Evolutionary conservation across 139 green algal genomes (phyloP).

Genomic region (Asterochloris erici): DNA sequence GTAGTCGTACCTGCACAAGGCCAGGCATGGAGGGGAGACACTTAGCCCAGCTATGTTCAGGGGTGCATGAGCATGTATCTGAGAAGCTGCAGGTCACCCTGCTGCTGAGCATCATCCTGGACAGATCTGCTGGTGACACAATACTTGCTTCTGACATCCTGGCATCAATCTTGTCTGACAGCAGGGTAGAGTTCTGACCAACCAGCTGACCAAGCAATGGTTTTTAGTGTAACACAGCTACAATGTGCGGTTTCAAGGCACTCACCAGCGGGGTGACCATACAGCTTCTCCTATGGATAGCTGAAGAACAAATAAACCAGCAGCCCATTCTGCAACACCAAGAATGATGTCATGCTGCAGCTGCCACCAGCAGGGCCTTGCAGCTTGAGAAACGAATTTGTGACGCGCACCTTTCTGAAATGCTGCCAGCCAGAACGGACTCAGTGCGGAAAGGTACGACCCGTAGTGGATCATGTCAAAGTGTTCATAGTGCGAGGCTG

Average conservation of each 20-base stretch:
- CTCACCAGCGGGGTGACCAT: slow-evolving; percentile 44
- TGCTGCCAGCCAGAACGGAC: slow-evolving; percentile 42
- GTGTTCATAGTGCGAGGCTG: slow-evolving; percentile 26
- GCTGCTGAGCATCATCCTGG: no score
- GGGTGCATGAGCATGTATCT: no score
- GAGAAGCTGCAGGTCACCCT: no score
- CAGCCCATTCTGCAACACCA: slow-evolving; percentile 26
- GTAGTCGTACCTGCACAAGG: slow-evolving; percentile 40
- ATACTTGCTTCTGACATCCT: no score
- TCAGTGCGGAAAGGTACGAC: slow-evolving; percentile 44
- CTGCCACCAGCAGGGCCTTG: neutral
- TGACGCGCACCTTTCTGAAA: slow-evolving; percentile 17
- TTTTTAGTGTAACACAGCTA: neutral
- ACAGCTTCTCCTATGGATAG: slow-evolving; percentile 54
- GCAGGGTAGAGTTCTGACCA: no score
- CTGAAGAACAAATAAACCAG: slow-evolving; percentile 49
- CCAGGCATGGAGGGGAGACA: no score
- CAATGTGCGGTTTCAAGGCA: neutral
- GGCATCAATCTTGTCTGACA: no score
- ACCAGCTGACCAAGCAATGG: no score
- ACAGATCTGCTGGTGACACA: no score
- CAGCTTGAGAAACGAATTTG: neutral
- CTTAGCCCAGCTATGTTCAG: no score
- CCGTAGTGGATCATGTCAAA: slow-evolving; percentile 63
- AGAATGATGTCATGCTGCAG: neutral